Percentiles rank a stretch among this genome's conserved stretches.
Conservation (phyloP, 1,139 yeast genomes). For the Protomyces pachydermus region DNA sequence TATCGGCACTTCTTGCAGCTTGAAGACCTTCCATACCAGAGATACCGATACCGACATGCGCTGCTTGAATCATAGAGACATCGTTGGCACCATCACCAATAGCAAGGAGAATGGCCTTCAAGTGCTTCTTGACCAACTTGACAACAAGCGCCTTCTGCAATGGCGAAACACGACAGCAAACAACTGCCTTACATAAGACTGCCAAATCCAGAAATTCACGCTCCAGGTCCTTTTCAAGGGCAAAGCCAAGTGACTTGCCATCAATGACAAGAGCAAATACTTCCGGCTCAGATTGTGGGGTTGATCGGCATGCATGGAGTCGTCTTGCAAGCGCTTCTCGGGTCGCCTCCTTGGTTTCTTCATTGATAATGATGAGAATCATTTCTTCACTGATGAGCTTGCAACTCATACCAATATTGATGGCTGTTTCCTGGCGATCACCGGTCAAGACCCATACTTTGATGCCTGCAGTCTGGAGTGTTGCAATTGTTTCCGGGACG, state of each 20-base stretch:
- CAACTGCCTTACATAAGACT: slow-evolving; percentile 84
- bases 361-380: slow-evolving; percentile 86
- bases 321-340: slow-evolving; percentile 66
- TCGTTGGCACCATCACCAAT: slow-evolving; percentile 99
- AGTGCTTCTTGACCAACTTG: slow-evolving; percentile 71
- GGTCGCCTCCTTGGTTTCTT: slow-evolving; percentile 72
- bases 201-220: slow-evolving; percentile 75
- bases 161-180: slow-evolving; percentile 97
- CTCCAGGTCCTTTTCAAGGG: slow-evolving; percentile 76
- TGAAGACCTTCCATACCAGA: slow-evolving; percentile 99
- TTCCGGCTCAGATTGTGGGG: slow-evolving; percentile 62
- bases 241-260: slow-evolving; percentile 82
- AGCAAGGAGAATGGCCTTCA: slow-evolving; percentile 74
- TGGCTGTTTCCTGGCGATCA: slow-evolving; percentile 98
- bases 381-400: slow-evolving; percentile 89
- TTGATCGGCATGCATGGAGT: slow-evolving; percentile 60
- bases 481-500: slow-evolving; percentile 94
- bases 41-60: slow-evolving; percentile 97
- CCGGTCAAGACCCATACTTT: slow-evolving; percentile 98
- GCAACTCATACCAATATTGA: slow-evolving; percentile 97
- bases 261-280: slow-evolving; percentile 87
- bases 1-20: slow-evolving; percentile 96
- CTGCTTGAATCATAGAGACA: slow-evolving; percentile 98
- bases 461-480: slow-evolving; percentile 92
- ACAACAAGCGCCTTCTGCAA: slow-evolving; percentile 95